Conservation (phyloP, 2,329 filamentous ascomycete species). For the Eurotiales sp. region DNA sequence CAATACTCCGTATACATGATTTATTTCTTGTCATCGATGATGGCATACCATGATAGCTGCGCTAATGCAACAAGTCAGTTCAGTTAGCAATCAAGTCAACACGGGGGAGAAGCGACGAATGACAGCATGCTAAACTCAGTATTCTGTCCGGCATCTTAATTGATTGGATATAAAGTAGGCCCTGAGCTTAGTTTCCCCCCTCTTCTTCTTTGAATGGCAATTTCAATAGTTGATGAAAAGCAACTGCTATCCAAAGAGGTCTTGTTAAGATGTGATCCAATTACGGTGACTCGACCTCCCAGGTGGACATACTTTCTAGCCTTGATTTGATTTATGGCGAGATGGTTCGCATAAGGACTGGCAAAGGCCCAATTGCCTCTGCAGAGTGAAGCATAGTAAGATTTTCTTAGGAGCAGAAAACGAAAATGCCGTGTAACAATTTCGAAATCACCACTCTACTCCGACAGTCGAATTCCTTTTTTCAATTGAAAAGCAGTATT, state of each 20-base stretch:
- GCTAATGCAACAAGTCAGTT: no score
- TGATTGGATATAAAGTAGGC: not conserved
- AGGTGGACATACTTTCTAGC: not conserved
- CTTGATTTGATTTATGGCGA: not conserved
- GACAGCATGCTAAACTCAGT: not conserved
- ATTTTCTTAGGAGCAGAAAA: not conserved
- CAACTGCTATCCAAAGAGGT: not conserved
- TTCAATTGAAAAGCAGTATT: not conserved
- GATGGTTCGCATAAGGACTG: not conserved
- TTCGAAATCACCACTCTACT: not conserved
- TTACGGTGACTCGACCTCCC: not conserved
- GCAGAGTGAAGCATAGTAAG: not conserved
- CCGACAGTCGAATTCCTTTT: not conserved
- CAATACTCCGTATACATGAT: conserved; percentile 7
- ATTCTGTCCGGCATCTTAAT: not conserved
- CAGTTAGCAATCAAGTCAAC: not conserved
- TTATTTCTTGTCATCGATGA: not conserved
- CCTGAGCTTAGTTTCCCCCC: not conserved
- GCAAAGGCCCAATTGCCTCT: not conserved
- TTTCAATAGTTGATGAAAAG: not conserved
- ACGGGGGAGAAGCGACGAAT: not conserved
- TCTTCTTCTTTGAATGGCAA: not conserved
- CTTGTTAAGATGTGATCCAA: not conserved
- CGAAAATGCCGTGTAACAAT: not conserved
- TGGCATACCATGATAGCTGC: not conserved